phyloP scores from a whole-genome alignment of 371 early-diverging fungal species.

The Zopfochytrium polystomum region DNA sequence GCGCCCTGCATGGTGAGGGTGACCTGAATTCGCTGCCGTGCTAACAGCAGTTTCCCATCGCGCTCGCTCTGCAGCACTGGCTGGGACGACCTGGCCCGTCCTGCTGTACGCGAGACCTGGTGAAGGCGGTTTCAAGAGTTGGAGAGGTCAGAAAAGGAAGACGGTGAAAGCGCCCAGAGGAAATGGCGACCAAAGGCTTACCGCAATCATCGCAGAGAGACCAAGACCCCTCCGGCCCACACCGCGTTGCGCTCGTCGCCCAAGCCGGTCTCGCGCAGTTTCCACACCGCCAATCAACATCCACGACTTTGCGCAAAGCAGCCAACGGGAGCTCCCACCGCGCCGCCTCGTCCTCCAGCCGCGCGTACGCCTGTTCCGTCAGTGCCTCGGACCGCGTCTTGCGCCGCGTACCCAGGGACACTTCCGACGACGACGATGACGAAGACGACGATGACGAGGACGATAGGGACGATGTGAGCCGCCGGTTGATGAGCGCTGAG shows the following conservation, averaged over 20 bases:
- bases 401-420: conserved; percentile 5
- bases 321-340: neutral
- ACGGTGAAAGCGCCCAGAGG: too few species aligned
- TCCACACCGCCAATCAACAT: conserved; percentile 27
- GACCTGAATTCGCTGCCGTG: too few species aligned
- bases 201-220: conserved; percentile 27
- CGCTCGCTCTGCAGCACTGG: too few species aligned
- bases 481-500: neutral
- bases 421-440: too few species aligned
- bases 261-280: conserved; percentile 20
- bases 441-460: neutral
- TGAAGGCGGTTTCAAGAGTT: too few species aligned
- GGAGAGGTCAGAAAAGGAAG: too few species aligned
- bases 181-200: conserved; percentile 1
- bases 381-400: neutral
- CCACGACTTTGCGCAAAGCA: conserved; percentile 6
- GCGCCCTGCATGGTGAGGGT: too few species aligned
- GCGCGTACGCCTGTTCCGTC: neutral
- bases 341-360: conserved; percentile 3
- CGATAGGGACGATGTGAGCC: neutral
- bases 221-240: conserved; percentile 21
- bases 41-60: too few species aligned
- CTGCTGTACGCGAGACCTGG: too few species aligned
- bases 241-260: conserved; percentile 21
- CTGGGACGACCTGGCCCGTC: too few species aligned